A percentile compares a stretch with the other conserved stretches of the same genome.
phyloP scores from a whole-genome alignment of 139 green algal genomes.

The Zygnema cylindricum region DNA sequence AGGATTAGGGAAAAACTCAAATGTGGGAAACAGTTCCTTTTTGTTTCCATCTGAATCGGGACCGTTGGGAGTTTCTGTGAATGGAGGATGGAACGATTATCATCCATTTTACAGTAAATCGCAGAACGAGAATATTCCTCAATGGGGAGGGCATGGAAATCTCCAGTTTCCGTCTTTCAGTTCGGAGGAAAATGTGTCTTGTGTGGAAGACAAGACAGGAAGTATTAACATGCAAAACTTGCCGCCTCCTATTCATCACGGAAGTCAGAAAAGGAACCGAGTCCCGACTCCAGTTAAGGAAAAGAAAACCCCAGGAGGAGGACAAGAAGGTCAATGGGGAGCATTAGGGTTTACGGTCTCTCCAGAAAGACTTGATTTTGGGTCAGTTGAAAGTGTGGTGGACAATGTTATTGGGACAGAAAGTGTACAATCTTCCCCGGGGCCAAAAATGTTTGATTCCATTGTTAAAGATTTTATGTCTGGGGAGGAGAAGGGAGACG shows the following conservation, averaged over 20 bases:
- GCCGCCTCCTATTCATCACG: not conserved
- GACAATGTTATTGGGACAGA: slow-evolving; percentile 13
- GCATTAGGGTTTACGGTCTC: slow-evolving; percentile 30
- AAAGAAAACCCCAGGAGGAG: not conserved
- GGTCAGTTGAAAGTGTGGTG: not conserved
- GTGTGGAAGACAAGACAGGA: slow-evolving; percentile 4
- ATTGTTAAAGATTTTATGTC: not conserved
- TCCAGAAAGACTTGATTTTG: slow-evolving; percentile 9
- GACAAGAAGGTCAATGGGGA: slow-evolving; percentile 15
- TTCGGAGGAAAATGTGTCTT: not conserved
- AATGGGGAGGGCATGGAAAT: not conserved
- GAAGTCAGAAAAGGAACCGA: slow-evolving; percentile 37
- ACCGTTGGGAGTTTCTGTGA: not conserved
- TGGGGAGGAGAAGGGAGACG: not conserved
- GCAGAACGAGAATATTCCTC: slow-evolving; percentile 23
- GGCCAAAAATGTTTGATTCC: not conserved
- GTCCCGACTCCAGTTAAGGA: slow-evolving; percentile 48
- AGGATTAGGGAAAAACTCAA: not conserved
- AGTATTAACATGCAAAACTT: not conserved
- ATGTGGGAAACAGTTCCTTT: not conserved
- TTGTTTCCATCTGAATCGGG: not conserved
- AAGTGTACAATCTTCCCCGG: not conserved
- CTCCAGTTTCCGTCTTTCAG: not conserved
- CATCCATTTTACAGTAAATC: not conserved
- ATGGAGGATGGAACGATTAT: not conserved